Evolutionary conservation across 2,329 filamentous ascomycete species (phyloP).

Genomic region (Diaporthe australafricana): DNA sequence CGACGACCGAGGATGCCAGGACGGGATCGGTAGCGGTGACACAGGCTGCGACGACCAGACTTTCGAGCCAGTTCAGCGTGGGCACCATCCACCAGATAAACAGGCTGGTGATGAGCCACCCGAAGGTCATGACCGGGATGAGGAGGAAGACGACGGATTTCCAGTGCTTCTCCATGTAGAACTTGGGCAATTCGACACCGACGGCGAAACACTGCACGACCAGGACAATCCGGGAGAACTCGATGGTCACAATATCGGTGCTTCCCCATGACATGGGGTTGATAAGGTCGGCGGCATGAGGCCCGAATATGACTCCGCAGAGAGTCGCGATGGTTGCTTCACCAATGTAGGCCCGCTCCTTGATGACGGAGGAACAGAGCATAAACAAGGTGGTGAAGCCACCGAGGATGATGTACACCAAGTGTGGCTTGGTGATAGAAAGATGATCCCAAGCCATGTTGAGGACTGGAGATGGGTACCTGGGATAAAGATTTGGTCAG

Average conservation of each 20-base stretch:
- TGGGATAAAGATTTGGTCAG: neutral
- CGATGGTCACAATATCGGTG: constrained; percentile 86
- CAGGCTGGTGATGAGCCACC: constrained; percentile 91
- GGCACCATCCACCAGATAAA: constrained; percentile 94
- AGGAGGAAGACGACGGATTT: constrained; percentile 88
- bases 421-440: constrained; percentile 90
- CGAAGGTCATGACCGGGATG: constrained; percentile 96
- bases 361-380: constrained; percentile 97
- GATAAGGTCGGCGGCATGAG: constrained; percentile 84
- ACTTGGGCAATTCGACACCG: constrained; percentile 88
- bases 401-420: constrained; percentile 98
- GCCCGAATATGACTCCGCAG: constrained; percentile 89
- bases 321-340: constrained; percentile 95
- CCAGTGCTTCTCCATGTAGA: constrained; percentile 99
- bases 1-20: constrained; percentile 95
- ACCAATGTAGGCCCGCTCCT: constrained; percentile 98
- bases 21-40: constrained; percentile 98
- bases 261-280: constrained; percentile 83
- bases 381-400: constrained; percentile 99
- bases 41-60: constrained; percentile 87
- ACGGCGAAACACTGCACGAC: constrained; percentile 95
- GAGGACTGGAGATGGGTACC: constrained; percentile 29
- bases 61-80: constrained; percentile 87
- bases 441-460: constrained; percentile 84
- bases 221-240: constrained; percentile 89